phyloP scores from a whole-genome alignment of 2,329 filamentous ascomycete species.

The Colletotrichum tofieldiae region DNA sequence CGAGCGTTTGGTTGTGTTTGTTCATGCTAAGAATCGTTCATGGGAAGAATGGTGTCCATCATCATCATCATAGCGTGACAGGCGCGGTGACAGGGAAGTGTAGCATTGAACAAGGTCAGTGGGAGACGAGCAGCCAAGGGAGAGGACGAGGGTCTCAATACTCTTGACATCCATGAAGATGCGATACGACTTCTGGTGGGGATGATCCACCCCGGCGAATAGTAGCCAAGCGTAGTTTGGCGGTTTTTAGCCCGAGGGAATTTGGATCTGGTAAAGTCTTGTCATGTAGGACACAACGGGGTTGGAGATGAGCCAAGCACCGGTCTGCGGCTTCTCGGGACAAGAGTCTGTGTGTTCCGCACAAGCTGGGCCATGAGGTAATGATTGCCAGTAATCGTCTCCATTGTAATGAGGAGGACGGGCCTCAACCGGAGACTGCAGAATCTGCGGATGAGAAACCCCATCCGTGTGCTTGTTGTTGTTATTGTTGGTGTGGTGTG shows the following conservation, averaged over 20 bases:
- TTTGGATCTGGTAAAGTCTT: slow-evolving; percentile 29
- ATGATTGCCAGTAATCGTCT: not conserved
- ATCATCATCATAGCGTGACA: not conserved
- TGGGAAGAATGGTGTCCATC: slow-evolving; percentile 13
- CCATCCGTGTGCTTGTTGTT: not conserved
- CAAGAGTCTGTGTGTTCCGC: not conserved
- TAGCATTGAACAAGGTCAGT: slow-evolving; percentile 6
- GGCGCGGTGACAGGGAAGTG: slow-evolving; percentile 15
- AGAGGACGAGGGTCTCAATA: slow-evolving; percentile 12
- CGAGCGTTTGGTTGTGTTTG: slow-evolving; percentile 6
- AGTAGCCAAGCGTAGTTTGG: slow-evolving; percentile 10
- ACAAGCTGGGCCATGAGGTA: not conserved
- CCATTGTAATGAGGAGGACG: not conserved
- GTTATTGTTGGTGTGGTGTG: not conserved
- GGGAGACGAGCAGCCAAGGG: slow-evolving; percentile 5
- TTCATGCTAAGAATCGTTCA: slow-evolving; percentile 1
- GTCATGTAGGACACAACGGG: slow-evolving; percentile 15
- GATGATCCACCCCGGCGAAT: slow-evolving; percentile 21
- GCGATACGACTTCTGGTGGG: slow-evolving; percentile 30
- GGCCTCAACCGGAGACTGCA: not conserved
- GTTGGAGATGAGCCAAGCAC: slow-evolving; percentile 19
- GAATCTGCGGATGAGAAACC: too few species aligned
- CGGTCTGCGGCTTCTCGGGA: slow-evolving; percentile 31
- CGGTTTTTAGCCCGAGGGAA: slow-evolving; percentile 16
- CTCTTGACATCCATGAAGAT: slow-evolving; percentile 29